Evolutionary conservation across 2,329 filamentous ascomycete genomes (phyloP).

Genomic region (Nectriaceae sp.): DNA sequence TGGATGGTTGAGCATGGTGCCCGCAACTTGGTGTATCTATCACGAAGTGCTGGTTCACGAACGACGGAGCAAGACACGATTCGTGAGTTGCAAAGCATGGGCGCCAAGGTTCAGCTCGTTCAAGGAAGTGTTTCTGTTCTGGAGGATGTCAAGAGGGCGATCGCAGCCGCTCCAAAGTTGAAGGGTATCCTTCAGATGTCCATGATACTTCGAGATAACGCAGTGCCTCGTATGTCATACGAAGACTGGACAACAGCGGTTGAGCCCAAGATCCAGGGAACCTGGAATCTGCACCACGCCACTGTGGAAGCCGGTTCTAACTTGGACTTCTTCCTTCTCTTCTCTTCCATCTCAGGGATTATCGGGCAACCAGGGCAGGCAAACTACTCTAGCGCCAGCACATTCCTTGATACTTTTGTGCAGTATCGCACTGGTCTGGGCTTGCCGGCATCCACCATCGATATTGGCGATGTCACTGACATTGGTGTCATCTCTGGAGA

Average conservation of each 20-base stretch:
- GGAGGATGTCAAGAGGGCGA: constrained; percentile 29
- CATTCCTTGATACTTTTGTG: constrained; percentile 42
- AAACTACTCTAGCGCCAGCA: constrained; percentile 43
- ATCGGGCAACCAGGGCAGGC: constrained; percentile 31
- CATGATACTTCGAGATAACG: constrained; percentile 34
- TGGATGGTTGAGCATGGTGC: constrained; percentile 35
- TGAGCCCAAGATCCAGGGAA: constrained; percentile 35
- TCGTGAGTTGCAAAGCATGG: constrained; percentile 26
- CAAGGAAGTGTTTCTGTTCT: constrained; percentile 33
- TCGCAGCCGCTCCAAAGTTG: constrained; percentile 27
- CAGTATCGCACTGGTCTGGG: constrained; percentile 36
- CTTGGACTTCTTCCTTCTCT: constrained; percentile 37
- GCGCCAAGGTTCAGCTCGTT: constrained; percentile 29
- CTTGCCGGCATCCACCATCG: constrained; percentile 38
- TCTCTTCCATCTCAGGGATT: constrained; percentile 28
- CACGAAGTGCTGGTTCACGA: constrained; percentile 22
- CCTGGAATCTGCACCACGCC: constrained; percentile 36
- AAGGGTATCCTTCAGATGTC: constrained; percentile 42
- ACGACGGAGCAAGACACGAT: constrained; percentile 16
- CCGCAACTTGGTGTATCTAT: constrained; percentile 28
- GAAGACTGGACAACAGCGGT: constrained; percentile 29
- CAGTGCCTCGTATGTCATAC: constrained; percentile 32
- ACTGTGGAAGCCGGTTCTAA: not conserved
- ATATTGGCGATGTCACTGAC: constrained; percentile 39
- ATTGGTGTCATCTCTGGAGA: constrained; percentile 37